Evolutionary conservation across 148 eudicot species (phyloP).

Genomic region (Nepenthes gracilis): DNA sequence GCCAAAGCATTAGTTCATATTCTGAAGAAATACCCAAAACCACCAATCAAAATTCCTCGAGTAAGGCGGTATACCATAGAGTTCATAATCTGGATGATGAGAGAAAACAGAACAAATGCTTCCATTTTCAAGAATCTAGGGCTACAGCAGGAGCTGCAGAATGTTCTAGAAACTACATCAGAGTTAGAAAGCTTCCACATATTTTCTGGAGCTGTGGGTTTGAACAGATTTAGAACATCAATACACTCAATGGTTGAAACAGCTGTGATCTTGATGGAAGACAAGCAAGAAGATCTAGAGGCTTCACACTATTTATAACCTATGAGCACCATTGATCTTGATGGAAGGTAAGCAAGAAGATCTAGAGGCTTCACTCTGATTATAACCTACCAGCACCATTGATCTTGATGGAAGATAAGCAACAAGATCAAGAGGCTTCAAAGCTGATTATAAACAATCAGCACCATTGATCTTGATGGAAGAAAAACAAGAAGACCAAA

Average conservation of each 20-base stretch:
- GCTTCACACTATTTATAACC: not conserved
- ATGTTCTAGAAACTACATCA: conserved; percentile 60
- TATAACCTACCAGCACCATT: too few species aligned
- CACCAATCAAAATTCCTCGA: conserved; percentile 48
- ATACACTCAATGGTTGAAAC: conserved; percentile 59
- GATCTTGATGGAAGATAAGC: too few species aligned
- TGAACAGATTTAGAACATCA: conserved; percentile 37
- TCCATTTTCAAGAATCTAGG: conserved; percentile 36
- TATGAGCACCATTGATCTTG: too few species aligned
- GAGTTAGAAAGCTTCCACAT: conserved; percentile 76
- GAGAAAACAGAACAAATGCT: conserved; percentile 25
- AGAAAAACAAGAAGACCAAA: too few species aligned
- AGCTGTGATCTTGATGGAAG: conserved; percentile 36
- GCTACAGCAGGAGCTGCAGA: conserved; percentile 50
- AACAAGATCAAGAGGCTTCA: too few species aligned
- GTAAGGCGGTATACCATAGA: conserved; percentile 79
- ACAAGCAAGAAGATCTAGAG: not conserved
- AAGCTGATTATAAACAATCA: too few species aligned
- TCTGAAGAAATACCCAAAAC: conserved; percentile 42
- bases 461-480: too few species aligned
- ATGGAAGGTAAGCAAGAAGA: too few species aligned
- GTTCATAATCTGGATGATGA: conserved; percentile 85
- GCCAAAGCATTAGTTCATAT: conserved; percentile 43
- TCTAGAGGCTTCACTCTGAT: too few species aligned
- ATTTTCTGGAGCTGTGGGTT: conserved; percentile 80